Evolutionary conservation across 1,284 basidiomycete species (phyloP), one percentile per base, ranked within the genome.

Genomic region (Omphalotus olearius): DNA sequence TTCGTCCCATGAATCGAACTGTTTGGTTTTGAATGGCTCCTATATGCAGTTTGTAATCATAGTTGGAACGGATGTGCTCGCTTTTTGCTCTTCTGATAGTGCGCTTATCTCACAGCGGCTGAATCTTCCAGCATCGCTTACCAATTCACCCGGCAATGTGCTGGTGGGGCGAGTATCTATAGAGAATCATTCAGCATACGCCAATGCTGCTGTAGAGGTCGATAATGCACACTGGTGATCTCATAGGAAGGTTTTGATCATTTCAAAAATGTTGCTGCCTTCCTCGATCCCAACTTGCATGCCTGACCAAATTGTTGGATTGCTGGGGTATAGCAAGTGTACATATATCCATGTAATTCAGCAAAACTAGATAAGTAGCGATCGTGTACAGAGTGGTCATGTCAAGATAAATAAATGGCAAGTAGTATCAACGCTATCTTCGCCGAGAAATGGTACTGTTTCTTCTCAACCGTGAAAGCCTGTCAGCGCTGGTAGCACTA

Each of bases 41-140:
- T 23, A 5, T 54, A 51, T 41, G 6, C 40, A 84, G 82, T 82
- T 82, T 59, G 66, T 83, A 30, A 70, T 72, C 9, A 70, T 77
- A 56, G 71, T 69, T 28, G 78, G 75, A 3, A 58, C 62, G 28
- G 71, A 75, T 44, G 65, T 79, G 16, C 67, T 82, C 26, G 78
- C 73, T 6, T 74, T 83, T 55, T 82, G 76, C 51, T 76, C 79
- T 13, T 76, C 80, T 7, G 68, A 69, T 50, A 78, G 73, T 52
- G 47, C 59, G 14, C 57, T 66, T 23, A 62, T 79, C 25, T 65
- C 69, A 18, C 72, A 78, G 56, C 70, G 70, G 45, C 66, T 85
- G 41, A 75, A 75, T 55, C 61, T 76, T 2, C 68, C 71, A 3
- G 50, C 69, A 7, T 55, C 60, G 30, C 62, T 75, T 13, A 60